Evolutionary conservation across 2,329 filamentous ascomycete species (phyloP), one percentile per base, ranked within the genome.

Genomic region (Sordariomycetes sp.): DNA sequence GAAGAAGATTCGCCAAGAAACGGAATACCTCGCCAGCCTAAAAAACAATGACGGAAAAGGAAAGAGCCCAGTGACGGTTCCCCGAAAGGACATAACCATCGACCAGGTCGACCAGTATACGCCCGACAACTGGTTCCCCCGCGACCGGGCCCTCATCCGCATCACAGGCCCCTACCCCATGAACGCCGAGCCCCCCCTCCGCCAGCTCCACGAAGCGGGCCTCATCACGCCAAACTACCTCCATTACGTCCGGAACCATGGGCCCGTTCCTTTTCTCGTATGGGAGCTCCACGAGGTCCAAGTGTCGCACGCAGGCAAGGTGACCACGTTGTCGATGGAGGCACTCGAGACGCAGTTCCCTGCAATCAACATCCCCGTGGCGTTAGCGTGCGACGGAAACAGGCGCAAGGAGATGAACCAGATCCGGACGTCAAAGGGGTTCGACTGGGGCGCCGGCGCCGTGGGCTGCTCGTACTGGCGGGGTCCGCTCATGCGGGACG

Each of bases 231-330:
- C 76, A 0, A 77, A 76, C 55, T 67, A 72, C 57, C 60, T 79
- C 1, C 75, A 79, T 62, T 80, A 78, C 59, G 75, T 80, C 13
- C 69, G 77, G 2, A 80, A 77, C 55, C 77, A 81, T 58, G 76
- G 76, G n/a, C 65, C 74, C 3, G 77, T 81, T 1, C 78, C 77
- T 0, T 67, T 72, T 8, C 58, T 79, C 0, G 61, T 77, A 0
- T 79, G 74, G 75, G 75, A 77, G 56, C 72, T 69, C 10, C 76
- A 79, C 62, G 65, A 68, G 15, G 62, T 80, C 3, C 72, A 79
- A 17, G 65, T 80, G 24, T 65, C 68, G 6, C 63, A 70, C 35
- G 62, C 70, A 22, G 70, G 70, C 7, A 68, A 68, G 32, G 64
- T 72, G 13, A 63, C 60, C 1, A 64, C 60, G 0, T 60, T 77